Conservation (phyloP, 306 rosid genomes). For the Neltuma alba region DNA sequence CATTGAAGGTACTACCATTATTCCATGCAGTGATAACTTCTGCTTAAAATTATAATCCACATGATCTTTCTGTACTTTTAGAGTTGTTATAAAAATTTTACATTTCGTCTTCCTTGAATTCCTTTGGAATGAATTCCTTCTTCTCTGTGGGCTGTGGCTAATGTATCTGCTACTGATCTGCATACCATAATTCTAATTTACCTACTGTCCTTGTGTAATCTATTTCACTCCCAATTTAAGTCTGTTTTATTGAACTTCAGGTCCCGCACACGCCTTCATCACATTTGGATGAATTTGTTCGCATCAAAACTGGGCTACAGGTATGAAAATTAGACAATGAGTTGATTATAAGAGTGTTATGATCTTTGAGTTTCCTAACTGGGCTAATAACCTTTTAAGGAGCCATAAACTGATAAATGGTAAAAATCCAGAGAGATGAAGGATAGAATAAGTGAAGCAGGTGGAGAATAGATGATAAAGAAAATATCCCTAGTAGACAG, state of each 20-base stretch:
- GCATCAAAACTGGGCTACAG: conserved; percentile 84
- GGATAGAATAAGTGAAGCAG: background rate
- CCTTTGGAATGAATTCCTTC: conserved; percentile 12
- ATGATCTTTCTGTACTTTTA: background rate
- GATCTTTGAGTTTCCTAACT: conserved; percentile 4
- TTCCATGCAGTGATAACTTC: conserved; percentile 28
- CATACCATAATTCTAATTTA: conserved; percentile 8
- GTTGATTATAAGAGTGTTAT: conserved; percentile 25
- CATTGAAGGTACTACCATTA: conserved; percentile 59
- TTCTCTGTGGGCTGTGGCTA: background rate
- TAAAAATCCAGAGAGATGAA: background rate
- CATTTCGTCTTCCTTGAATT: conserved; percentile 22
- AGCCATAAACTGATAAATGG: conserved; percentile 14
- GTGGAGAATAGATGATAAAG: background rate
- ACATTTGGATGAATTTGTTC: conserved; percentile 79
- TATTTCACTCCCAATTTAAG: conserved; percentile 10
- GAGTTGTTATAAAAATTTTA: background rate
- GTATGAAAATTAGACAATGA: conserved; percentile 41
- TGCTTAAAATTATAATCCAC: conserved; percentile 4
- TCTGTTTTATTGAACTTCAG: conserved; percentile 50
- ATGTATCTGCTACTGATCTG: conserved; percentile 7
- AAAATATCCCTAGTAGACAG: background rate
- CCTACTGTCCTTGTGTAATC: conserved; percentile 18
- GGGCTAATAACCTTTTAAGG: conserved; percentile 14
- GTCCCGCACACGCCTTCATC: conserved; percentile 67